Base-by-base conservation (phyloP, 78 protist genomes). In the Dictyostelium capitatum region DNA sequence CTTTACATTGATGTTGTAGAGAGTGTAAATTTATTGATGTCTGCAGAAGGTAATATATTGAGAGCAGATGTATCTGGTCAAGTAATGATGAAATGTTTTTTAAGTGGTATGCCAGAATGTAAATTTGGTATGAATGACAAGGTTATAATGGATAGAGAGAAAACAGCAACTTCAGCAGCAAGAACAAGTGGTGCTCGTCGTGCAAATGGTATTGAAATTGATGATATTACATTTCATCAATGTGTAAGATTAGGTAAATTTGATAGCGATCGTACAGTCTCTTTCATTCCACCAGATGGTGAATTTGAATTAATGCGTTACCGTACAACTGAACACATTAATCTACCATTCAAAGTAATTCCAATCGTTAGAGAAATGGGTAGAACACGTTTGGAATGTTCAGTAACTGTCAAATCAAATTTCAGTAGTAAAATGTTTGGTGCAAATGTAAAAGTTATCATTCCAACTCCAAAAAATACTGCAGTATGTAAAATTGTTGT, bases 71-170 rank as follows among this genome's bases (percentile, higher is more conserved):
- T 99, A 12, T 15, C 90, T 1, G 99, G 99, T 7, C 82, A 89
- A 47, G 91, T 99, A 17, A 50, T 90, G 73, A 95, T 98, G 95
- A 95, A 96, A 81, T 73, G 96, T 70, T 92, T 54, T 62, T 98
- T 99, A 23, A 84, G 98, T 20, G 99, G 99, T 70, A 98, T 97
- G 99, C 99, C 99, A 77, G 99, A 99, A 78, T 99, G 99, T 96
- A 96, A 95, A 64, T 95, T 99, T 64, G 99, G 99, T 8, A 79
- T 99, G 91, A 99, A 99, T 89, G 99, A 99, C 92, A 98, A 98
- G 89, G 65, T 98, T 19, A 11, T 80, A 4, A 72, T 82, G 92
- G 94, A 80, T 20, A 80, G 59, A 37, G 95, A 78, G 41, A 85
- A 37, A 11, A 43, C 77, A n/a, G n/a, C 19, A 9, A 62, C 47